Evolutionary conservation across 2,329 filamentous ascomycete genomes (phyloP), one percentile per base, ranked within the genome.

Genomic region (Fusarium sp.): DNA sequence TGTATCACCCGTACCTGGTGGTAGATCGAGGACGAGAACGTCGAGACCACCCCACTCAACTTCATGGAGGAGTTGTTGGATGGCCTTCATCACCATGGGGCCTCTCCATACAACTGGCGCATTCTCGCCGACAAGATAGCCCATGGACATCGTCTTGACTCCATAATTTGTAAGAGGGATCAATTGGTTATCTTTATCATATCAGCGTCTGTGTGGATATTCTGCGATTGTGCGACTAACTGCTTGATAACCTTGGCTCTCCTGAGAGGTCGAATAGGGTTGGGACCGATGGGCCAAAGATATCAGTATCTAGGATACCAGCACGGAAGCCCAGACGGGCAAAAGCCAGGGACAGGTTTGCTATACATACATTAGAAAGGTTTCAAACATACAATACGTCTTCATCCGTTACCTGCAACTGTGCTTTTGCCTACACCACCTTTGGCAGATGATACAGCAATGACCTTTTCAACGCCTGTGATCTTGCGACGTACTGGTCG

Each of bases 371-470:
- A n/a, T 71, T 47, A 55, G 44, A 25, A 18, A 48, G 2, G 27
- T 0, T 4, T 41, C 34, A n/a, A 24, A 13, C 7, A 10, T 25
- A 37, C 13, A 22, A 45, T 22, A 24, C 12, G 8, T 25, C 14
- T 11, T 27, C 7, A 7, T 30, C 61, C 18, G 58, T 37, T 79
- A 93, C 93, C 92, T 63, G 95, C 91, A 46, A 98, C 90, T 10
- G 96, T 99, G 73, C 94, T 97, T 79, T 99, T 99, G 2, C 96
- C 96, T 1, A 99, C 96, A n/a, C 96, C 96, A 4, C 96, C 96
- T 78, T 99, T 99, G 16, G 96, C 96, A 3, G 94, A 98, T 6
- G 94, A 97, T 16, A 99, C 93, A n/a, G 94, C 94, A 63, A 99
- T 89, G n/a, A 98, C 90, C 78, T 97, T 97, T 71, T 90, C 88